These are phyloP conservation scores for Citrus inodora DNA, from an alignment of 345 rosid genomes.

Conservation along the genomic window DNA sequence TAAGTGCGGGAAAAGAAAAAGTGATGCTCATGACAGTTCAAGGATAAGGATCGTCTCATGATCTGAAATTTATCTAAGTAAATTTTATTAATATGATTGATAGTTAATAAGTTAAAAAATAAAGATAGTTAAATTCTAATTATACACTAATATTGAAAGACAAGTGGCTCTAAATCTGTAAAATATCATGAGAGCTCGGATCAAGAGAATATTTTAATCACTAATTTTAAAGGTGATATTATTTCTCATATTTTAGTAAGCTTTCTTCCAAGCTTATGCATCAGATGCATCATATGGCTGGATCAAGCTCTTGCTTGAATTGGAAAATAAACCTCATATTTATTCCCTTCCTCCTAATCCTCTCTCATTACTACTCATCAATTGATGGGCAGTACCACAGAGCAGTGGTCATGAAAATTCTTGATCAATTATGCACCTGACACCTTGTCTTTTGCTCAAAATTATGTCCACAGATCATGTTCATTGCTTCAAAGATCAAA, in stretches of 20 bases:
- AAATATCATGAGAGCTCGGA: accelerated
- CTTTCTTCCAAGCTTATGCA: no score
- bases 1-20: constrained; percentile 68
- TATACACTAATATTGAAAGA: no score
- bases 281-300: no score
- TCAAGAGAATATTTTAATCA: no score
- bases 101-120: no score
- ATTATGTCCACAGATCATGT: not conserved
- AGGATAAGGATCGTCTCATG: accelerated
- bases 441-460: not conserved
- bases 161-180: no score
- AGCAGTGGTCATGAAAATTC: not conserved
- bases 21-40: constrained; percentile 57
- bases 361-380: no score
- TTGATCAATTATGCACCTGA: not conserved
- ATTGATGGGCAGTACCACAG: no score
- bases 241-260: not conserved
- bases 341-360: no score
- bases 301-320: no score
- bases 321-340: no score
- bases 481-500: not conserved
- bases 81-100: accelerated
- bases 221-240: constrained; percentile 40
- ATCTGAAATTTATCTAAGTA: accelerated
- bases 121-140: no score